A percentile compares a stretch with the other conserved stretches of the same genome.
Conservation (phyloP, 2,329 filamentous ascomycete genomes). For the Stachybotrys echinatus region DNA sequence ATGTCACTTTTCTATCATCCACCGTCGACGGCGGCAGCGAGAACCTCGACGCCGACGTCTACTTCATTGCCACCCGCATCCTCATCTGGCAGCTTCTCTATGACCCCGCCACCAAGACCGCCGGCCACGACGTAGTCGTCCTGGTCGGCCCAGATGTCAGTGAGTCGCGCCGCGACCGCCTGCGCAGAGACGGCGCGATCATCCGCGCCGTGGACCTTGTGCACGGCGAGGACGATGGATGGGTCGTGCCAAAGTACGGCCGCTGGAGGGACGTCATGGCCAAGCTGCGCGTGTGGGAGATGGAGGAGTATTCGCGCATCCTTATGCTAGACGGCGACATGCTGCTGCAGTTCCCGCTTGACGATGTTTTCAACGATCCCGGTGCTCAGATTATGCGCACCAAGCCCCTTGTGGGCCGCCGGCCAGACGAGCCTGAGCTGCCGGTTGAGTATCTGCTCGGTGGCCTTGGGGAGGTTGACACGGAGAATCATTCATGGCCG, state of each 20-base stretch:
- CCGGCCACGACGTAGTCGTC: conserved; percentile 1
- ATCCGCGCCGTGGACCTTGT: neutral
- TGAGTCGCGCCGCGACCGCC: conserved; percentile 2
- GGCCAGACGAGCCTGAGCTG: conserved; percentile 4
- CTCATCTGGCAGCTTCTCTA: conserved; percentile 4
- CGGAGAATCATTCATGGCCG: neutral
- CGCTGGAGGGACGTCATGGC: conserved; percentile 3
- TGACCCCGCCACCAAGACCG: conserved; percentile 1
- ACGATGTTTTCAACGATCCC: conserved; percentile 2
- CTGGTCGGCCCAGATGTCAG: neutral
- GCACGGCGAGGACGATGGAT: conserved; percentile 1
- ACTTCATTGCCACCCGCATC: conserved; percentile 3
- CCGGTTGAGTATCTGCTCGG: conserved; percentile 2
- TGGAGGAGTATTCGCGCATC: conserved; percentile 4
- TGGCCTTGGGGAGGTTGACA: neutral
- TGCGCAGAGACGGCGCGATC: conserved; percentile 4
- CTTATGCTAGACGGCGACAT: conserved; percentile 5
- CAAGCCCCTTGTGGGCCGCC: neutral
- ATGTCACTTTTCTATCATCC: conserved; percentile 1
- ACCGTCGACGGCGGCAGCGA: conserved; percentile 1
- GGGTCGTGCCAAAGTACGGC: conserved; percentile 2
- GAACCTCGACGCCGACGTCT: conserved; percentile 1
- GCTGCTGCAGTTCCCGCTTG: conserved; percentile 2
- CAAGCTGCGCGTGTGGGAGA: conserved; percentile 5
- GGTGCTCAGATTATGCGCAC: conserved; percentile 1